Percentiles rank a stretch among this genome's conserved stretches.
These are phyloP conservation scores for Bipolaris victoriae DNA, from an alignment of 2,329 filamentous ascomycete species.

Conservation along the genomic window DNA sequence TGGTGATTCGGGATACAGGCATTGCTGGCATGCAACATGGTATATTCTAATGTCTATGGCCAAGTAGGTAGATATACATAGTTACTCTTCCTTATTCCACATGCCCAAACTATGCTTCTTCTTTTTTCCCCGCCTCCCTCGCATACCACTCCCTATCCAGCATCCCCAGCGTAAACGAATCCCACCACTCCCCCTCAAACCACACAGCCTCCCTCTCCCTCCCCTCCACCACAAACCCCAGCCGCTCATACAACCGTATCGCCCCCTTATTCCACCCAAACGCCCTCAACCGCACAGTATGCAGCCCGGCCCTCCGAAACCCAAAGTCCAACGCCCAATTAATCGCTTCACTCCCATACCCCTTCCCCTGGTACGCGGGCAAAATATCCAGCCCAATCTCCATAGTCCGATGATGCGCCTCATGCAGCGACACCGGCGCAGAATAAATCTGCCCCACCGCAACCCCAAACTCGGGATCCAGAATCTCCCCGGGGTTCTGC, in stretches of 20 bases:
- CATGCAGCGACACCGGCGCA: not conserved
- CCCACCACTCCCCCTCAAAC: slow-evolving; percentile 52
- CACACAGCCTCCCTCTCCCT: slow-evolving; percentile 52
- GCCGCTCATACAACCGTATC: slow-evolving; percentile 51
- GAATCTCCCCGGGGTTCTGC: too few species aligned
- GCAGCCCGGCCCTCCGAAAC: not conserved
- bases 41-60: not conserved
- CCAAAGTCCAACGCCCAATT: not conserved
- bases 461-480: not conserved
- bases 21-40: not conserved
- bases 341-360: not conserved
- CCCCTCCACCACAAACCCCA: slow-evolving; percentile 57
- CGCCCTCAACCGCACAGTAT: not conserved
- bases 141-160: slow-evolving; percentile 38
- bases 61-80: too few species aligned
- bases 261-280: slow-evolving; percentile 53
- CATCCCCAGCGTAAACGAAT: slow-evolving; percentile 36
- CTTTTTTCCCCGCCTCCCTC: not conserved
- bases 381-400: not conserved
- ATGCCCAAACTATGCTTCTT: not conserved
- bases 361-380: not conserved
- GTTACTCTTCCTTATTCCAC: too few species aligned
- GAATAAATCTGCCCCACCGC: not conserved
- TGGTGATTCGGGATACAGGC: not conserved
- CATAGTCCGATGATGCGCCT: not conserved